Percentiles rank a stretch among this genome's conserved stretches.
These are phyloP conservation scores for Cicer judaicum DNA, from an alignment of 306 rosid species.

Conservation along the genomic window DNA sequence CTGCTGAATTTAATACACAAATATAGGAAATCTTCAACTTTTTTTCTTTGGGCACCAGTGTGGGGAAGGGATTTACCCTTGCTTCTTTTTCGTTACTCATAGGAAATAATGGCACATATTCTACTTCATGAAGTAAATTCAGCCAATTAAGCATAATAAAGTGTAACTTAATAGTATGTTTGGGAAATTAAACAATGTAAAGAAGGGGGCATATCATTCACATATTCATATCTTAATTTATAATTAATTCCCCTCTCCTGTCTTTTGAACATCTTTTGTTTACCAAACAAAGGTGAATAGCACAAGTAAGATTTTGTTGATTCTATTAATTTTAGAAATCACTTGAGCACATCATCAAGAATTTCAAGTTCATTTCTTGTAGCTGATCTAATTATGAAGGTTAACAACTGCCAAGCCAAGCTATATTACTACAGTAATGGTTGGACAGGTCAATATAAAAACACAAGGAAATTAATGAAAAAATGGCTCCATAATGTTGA, in stretches of 20 bases:
- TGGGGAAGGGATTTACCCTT: conserved; percentile 18
- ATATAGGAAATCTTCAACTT: neutral
- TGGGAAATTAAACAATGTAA: conserved; percentile 26
- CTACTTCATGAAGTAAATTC: conserved; percentile 21
- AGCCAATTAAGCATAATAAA: conserved; percentile 25
- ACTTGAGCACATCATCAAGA: conserved; percentile 23
- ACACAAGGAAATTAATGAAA: neutral
- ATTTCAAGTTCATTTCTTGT: conserved; percentile 23
- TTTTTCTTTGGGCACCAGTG: neutral
- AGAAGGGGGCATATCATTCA: neutral
- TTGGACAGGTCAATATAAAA: conserved; percentile 27
- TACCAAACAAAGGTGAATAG: conserved; percentile 20
- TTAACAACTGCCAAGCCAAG: conserved; percentile 23
- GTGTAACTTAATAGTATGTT: conserved; percentile 18
- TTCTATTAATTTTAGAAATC: conserved; percentile 17
- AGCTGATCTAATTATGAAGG: conserved; percentile 8
- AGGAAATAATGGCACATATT: conserved; percentile 18
- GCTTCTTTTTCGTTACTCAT: conserved; percentile 1
- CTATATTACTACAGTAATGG: neutral
- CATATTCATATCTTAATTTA: neutral
- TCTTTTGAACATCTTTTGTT: conserved; percentile 17
- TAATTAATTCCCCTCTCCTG: neutral
- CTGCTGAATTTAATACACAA: neutral
- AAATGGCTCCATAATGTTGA: no score
- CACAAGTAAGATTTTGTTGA: conserved; percentile 17